Evolutionary conservation across 2,329 filamentous ascomycete genomes (phyloP).

Genomic region (Botrytis elliptica): DNA sequence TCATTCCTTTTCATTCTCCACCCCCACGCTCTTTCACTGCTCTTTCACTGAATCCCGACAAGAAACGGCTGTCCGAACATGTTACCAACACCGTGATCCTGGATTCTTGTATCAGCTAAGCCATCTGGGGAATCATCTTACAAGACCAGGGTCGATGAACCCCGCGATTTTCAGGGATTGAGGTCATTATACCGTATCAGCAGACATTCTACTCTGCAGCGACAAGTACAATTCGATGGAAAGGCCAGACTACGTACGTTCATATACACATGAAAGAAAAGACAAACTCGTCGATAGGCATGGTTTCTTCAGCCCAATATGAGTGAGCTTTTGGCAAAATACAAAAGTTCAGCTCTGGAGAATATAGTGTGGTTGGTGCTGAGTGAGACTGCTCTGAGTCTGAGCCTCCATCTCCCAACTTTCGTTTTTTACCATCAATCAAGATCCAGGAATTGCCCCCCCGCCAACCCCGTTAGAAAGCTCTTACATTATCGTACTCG

Average conservation of each 20-base stretch:
- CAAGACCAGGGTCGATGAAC: conserved; percentile 8
- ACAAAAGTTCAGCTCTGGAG: conserved; percentile 11
- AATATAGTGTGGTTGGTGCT: conserved; percentile 12
- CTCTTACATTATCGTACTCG: neutral
- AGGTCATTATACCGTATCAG: conserved; percentile 21
- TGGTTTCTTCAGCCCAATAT: conserved; percentile 3
- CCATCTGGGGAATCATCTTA: conserved; percentile 12
- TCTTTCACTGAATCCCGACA: neutral
- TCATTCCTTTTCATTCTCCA: neutral
- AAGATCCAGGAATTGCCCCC: neutral
- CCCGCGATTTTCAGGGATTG: conserved; percentile 15
- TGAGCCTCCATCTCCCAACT: neutral
- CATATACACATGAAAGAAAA: conserved; percentile 1
- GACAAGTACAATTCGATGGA: neutral
- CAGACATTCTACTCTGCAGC: conserved; percentile 20
- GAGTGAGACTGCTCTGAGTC: conserved; percentile 17
- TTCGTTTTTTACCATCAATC: neutral
- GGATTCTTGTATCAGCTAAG: conserved; percentile 11
- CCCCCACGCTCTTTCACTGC: conserved; percentile 12
- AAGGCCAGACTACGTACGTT: neutral
- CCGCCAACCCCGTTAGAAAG: neutral
- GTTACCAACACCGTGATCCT: conserved; percentile 14
- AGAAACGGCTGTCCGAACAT: conserved; percentile 6
- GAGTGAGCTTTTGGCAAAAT: neutral
- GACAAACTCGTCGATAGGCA: neutral